phyloP scores from a whole-genome alignment of 2,329 filamentous ascomycete species.

The Tolypocladium amazonense region DNA sequence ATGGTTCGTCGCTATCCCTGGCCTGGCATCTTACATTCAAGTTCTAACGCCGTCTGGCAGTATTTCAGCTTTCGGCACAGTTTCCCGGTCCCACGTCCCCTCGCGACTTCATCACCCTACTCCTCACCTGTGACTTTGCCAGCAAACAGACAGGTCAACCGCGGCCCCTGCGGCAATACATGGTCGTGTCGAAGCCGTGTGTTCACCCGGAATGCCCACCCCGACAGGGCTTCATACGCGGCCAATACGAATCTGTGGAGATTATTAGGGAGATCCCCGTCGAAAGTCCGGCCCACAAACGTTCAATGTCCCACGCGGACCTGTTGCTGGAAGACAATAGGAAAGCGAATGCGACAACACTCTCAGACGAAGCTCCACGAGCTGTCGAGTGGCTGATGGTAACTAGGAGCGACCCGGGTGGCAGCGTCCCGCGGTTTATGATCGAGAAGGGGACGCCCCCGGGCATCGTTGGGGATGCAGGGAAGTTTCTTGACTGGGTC shows the following conservation, averaged over 20 bases:
- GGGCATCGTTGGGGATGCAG: constrained; percentile 68
- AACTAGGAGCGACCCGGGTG: constrained; percentile 78
- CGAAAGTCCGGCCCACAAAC: constrained; percentile 24
- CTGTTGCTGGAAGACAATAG: constrained; percentile 16
- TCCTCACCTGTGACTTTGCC: constrained; percentile 55
- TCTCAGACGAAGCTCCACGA: constrained; percentile 4
- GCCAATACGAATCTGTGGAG: constrained; percentile 85
- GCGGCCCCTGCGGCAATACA: constrained; percentile 52
- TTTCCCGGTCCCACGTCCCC: constrained; percentile 84
- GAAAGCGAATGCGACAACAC: constrained; percentile 6
- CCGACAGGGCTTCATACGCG: constrained; percentile 65
- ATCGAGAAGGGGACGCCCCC: constrained; percentile 81
- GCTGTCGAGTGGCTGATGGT: constrained; percentile 86
- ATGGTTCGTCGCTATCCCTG: constrained; percentile 32
- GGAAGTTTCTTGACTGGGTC: constrained; percentile 73
- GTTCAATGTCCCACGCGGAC: constrained; percentile 22
- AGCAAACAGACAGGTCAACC: constrained; percentile 28
- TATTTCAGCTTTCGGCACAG: constrained; percentile 78
- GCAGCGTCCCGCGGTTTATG: constrained; percentile 79
- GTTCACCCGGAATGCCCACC: constrained; percentile 62
- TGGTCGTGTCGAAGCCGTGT: constrained; percentile 81
- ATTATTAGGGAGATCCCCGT: constrained; percentile 74
- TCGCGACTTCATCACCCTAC: constrained; percentile 74
- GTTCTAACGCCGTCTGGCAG: constrained; percentile 27
- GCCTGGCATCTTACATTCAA: neutral